Percentiles rank a stretch among this genome's conserved stretches.
Evolutionary conservation across 2,329 filamentous ascomycete genomes (phyloP).

Genomic region (Sclerotinia spermophila): DNA sequence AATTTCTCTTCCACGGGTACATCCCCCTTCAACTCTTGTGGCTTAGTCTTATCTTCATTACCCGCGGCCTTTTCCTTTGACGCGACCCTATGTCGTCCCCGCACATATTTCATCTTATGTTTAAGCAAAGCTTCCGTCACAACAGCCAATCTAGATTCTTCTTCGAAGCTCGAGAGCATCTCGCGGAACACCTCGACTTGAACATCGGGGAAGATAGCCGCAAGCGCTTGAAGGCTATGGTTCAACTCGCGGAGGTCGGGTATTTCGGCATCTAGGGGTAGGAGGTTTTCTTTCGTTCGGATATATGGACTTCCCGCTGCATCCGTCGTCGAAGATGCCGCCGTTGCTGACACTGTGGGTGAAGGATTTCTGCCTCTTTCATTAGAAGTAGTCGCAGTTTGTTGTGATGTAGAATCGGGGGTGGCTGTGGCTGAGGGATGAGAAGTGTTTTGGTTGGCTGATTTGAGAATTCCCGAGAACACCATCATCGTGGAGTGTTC

Average conservation of each 20-base stretch:
- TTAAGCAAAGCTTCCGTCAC: slow-evolving; percentile 75
- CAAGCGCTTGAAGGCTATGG: slow-evolving; percentile 62
- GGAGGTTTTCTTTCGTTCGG: slow-evolving; percentile 53
- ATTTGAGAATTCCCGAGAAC: slow-evolving; percentile 47
- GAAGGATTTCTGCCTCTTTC: slow-evolving; percentile 29
- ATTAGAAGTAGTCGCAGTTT: slow-evolving; percentile 17
- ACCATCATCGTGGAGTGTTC: slow-evolving; percentile 44
- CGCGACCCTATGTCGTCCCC: slow-evolving; percentile 58
- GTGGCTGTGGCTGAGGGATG: slow-evolving; percentile 25
- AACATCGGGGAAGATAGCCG: slow-evolving; percentile 74
- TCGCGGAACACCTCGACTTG: slow-evolving; percentile 79
- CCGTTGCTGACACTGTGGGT: slow-evolving; percentile 29
- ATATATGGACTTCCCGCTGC: slow-evolving; percentile 44
- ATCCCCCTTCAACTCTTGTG: slow-evolving; percentile 14
- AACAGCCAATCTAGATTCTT: slow-evolving; percentile 71
- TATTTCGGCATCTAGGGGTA: slow-evolving; percentile 46
- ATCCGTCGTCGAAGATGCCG: slow-evolving; percentile 22
- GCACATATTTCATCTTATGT: slow-evolving; percentile 65
- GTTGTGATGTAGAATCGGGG: slow-evolving; percentile 31
- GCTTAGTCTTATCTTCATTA: slow-evolving; percentile 26
- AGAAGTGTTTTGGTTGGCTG: slow-evolving; percentile 39
- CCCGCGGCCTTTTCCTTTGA: slow-evolving; percentile 36
- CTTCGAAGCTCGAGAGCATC: slow-evolving; percentile 70
- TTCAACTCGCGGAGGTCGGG: slow-evolving; percentile 68
- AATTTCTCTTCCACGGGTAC: slow-evolving; percentile 64